Conservation (phyloP, 2,329 filamentous ascomycete species). For the Aspergillus ibericus region DNA sequence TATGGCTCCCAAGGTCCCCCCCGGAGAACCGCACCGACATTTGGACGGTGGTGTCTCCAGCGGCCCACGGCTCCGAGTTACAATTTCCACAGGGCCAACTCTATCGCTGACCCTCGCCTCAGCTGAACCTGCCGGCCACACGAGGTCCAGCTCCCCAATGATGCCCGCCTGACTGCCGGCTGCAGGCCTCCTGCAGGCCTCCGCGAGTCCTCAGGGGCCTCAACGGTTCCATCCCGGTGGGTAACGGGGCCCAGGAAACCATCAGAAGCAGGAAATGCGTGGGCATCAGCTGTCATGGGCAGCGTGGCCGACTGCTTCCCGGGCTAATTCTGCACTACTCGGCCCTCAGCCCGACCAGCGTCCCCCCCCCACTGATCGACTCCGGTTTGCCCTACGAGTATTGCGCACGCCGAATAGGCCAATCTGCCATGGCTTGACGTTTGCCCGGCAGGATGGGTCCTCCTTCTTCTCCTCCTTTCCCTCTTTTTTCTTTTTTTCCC, state of each 20-base stretch:
- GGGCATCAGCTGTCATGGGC: background rate
- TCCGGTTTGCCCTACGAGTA: slow-evolving; percentile 4
- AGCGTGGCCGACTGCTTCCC: too few species aligned
- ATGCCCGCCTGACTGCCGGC: background rate
- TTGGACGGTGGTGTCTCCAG: background rate
- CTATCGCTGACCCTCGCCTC: background rate
- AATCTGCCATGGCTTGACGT: slow-evolving; percentile 1
- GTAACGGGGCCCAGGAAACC: background rate
- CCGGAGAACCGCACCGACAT: background rate
- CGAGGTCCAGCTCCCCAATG: background rate
- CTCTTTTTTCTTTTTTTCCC: background rate
- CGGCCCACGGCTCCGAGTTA: background rate
- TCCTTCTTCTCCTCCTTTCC: background rate
- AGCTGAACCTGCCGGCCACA: background rate
- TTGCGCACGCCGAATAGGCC: background rate
- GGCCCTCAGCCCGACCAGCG: slow-evolving; percentile 4
- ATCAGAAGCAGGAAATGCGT: background rate
- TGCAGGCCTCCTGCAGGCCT: background rate
- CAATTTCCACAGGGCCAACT: background rate
- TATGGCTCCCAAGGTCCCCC: slow-evolving; percentile 1
- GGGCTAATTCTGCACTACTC: background rate
- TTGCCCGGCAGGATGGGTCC: background rate
- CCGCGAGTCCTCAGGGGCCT: background rate
- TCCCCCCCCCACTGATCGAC: slow-evolving; percentile 7
- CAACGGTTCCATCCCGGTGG: background rate